Conservation (phyloP, 208 protist genomes). For the Porcisia deanei region DNA sequence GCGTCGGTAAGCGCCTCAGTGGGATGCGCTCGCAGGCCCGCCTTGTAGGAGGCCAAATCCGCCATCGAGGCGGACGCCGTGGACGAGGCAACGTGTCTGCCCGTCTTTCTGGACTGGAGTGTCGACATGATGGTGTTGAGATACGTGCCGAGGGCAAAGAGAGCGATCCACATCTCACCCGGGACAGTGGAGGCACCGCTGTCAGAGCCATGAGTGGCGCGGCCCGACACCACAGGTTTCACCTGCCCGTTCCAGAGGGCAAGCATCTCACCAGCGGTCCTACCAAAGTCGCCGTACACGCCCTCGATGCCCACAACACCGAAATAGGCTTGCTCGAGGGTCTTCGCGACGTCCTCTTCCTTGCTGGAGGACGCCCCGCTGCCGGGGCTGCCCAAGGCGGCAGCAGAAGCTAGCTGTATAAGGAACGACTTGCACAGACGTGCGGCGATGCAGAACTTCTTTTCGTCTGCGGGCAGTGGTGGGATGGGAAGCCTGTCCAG, state of each 20-base stretch:
- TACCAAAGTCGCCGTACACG: conserved; percentile 36
- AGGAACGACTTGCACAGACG: conserved; percentile 37
- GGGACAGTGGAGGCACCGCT: conserved; percentile 23
- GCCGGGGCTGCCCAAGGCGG: conserved; percentile 3
- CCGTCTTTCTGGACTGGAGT: background rate
- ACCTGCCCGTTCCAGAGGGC: conserved; percentile 48
- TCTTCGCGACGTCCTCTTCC: conserved; percentile 30
- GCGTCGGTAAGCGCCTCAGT: conserved; percentile 45
- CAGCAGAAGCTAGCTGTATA: conserved; percentile 20
- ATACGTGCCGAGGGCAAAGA: conserved; percentile 65
- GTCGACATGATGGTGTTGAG: conserved; percentile 56
- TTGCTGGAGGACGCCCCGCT: conserved; percentile 7
- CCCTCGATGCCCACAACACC: conserved; percentile 46
- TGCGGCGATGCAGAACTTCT: conserved; percentile 28
- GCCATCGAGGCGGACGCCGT: background rate
- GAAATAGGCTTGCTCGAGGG: conserved; percentile 61
- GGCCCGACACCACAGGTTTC: conserved; percentile 1
- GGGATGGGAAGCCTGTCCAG: conserved; percentile 9
- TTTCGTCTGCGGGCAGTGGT: conserved; percentile 19
- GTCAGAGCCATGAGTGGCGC: background rate
- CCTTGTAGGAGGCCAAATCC: conserved; percentile 35
- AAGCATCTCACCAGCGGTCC: conserved; percentile 53
- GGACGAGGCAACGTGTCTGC: background rate
- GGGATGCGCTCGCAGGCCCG: conserved; percentile 25
- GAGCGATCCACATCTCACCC: conserved; percentile 62